Evolutionary conservation across 345 rosid species (phyloP), one percentile per base, ranked within the genome.

Genomic region (Salix exigua): DNA sequence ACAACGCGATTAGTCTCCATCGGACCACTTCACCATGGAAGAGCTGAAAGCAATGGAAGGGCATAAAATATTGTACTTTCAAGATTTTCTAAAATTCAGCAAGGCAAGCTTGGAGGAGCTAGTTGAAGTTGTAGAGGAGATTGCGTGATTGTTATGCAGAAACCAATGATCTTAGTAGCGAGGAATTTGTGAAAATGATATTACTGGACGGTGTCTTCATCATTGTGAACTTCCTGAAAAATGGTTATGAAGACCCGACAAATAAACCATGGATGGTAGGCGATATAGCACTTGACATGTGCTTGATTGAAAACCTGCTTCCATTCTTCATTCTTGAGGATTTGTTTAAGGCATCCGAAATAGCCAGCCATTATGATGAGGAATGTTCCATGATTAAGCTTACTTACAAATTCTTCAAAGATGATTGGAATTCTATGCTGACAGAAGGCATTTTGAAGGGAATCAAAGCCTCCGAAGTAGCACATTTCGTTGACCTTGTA

Each of bases 321-420:
- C 83, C 87, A 7, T 71, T 71, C 28, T 77, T 77, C 37, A 77
- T 85, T 21, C 72, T 82, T 17, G 63, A 53, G 5, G 87, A 80
- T 9, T 28, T 82, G 13, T 40, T 71, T 46, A 25, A 60, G 1
- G 28, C 66, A n/a, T 70, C 78, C 63, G 14, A 75, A 11, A 71
- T 46, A 12, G 9, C 7, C n/a, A n/a, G 30, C 31, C 68, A 11
- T 6, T 8, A 3, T 4, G 70, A 38, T 2, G 44, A 14, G 7
- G 9, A 17, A 7, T 9, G 4, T 14, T 17, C 18, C n/a, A 7
- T 65, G 68, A 25, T 28, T 9, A 13, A 13, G 33, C 42, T 65
- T 33, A 18, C 68, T 13, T 30, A 19, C 33, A 33, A 33, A 6
- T 33, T 33, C 35, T 33, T 33, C 35, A 33, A 33, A 33, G 35